Conservation (phyloP, 805 yeast genomes). For the Candida saitoana region DNA sequence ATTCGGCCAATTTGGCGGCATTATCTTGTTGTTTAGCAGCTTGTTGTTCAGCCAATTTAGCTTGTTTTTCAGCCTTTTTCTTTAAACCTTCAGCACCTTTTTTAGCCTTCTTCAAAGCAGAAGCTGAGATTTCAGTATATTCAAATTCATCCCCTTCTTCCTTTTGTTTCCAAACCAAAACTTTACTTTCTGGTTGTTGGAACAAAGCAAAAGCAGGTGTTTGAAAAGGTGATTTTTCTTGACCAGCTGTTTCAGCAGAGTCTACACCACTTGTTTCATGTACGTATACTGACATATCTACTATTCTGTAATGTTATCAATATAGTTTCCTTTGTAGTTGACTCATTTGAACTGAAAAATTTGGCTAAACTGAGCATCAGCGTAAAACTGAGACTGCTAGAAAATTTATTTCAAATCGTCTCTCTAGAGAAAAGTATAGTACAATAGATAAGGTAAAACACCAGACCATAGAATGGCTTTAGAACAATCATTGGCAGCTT, state of each 20-base stretch:
- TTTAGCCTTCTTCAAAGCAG: constrained; percentile 93
- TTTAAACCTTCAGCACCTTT: constrained; percentile 91
- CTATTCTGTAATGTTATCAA: neutral
- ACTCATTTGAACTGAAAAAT: constrained; percentile 1
- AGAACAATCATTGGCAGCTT: constrained; percentile 62
- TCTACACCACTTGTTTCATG: constrained; percentile 74
- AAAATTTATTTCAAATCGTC: neutral
- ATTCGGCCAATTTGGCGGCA: constrained; percentile 70
- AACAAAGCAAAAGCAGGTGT: constrained; percentile 80
- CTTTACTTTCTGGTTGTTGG: constrained; percentile 47
- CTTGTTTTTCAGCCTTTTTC: constrained; percentile 71
- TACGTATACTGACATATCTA: constrained; percentile 52
- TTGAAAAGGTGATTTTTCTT: constrained; percentile 67
- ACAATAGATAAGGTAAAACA: neutral
- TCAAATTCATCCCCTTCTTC: constrained; percentile 51
- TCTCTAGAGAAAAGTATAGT: no score
- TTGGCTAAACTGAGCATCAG: neutral
- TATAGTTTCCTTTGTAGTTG: neutral
- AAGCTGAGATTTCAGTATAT: constrained; percentile 76
- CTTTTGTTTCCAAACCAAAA: constrained; percentile 56
- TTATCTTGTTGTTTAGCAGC: constrained; percentile 56
- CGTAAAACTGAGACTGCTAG: neutral
- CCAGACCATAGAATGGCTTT: constrained; percentile 51
- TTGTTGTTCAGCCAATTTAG: constrained; percentile 56
- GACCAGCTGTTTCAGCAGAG: constrained; percentile 52